A percentile compares a stretch with the other conserved stretches of the same genome.
Evolutionary conservation across 2,329 filamentous ascomycete species (phyloP).

Genomic region (Ambrosiella beaveri): DNA sequence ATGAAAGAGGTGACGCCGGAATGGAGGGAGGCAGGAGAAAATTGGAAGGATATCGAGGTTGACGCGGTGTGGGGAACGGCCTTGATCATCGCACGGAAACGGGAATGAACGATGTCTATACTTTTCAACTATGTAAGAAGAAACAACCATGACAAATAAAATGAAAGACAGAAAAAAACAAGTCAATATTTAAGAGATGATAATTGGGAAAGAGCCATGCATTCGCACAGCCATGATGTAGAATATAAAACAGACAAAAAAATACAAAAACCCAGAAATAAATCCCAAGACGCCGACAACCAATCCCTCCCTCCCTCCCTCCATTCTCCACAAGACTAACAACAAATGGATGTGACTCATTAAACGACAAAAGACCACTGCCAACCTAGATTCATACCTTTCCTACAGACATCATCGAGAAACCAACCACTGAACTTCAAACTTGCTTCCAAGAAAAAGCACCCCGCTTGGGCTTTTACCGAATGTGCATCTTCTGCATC

Average conservation of each 20-base stretch:
- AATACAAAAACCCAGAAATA: not conserved
- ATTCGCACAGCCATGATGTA: not conserved
- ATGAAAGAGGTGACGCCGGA: constrained; percentile 35
- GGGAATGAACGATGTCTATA: not conserved
- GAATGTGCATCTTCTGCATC: constrained; percentile 15
- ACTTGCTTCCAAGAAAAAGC: not conserved
- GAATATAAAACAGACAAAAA: not conserved
- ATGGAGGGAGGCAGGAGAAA: constrained; percentile 30
- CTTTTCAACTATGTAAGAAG: not conserved
- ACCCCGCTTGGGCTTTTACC: not conserved
- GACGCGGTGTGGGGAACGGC: constrained; percentile 45
- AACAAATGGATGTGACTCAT: not conserved
- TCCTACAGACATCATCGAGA: not conserved
- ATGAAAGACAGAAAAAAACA: not conserved
- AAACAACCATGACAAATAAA: not conserved
- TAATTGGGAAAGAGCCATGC: not conserved
- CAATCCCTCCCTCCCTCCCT: not conserved
- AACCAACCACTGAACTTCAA: not conserved
- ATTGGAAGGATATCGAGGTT: constrained; percentile 36
- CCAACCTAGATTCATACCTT: not conserved
- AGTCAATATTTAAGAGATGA: not conserved
- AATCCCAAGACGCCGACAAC: not conserved
- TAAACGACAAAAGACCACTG: not conserved
- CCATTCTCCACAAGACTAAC: not conserved
- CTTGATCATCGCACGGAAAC: constrained; percentile 36